Evolutionary conservation across 2,329 filamentous ascomycete genomes (phyloP).

Genomic region (Dryadomyces quercus-mongolicae): DNA sequence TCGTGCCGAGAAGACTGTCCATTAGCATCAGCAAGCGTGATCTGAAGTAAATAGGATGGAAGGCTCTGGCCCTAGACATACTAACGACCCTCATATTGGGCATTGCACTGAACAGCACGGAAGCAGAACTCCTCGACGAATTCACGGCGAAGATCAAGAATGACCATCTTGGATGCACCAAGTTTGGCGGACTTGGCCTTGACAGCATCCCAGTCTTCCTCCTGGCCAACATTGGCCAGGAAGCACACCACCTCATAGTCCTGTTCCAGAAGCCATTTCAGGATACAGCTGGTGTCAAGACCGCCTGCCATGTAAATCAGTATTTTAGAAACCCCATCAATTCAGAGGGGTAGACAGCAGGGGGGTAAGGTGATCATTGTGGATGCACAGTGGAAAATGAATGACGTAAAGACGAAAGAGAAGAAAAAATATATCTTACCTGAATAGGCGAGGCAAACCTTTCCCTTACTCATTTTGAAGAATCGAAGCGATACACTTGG

Average conservation of each 20-base stretch:
- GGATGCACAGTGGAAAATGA: not conserved
- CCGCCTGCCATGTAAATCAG: constrained; percentile 13
- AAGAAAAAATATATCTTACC: constrained; percentile 8
- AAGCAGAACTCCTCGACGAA: constrained; percentile 75
- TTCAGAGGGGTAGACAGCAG: not conserved
- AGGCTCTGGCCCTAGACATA: constrained; percentile 1
- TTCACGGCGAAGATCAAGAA: constrained; percentile 56
- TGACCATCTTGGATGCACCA: constrained; percentile 52
- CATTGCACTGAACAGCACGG: constrained; percentile 64
- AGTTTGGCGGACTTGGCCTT: constrained; percentile 50
- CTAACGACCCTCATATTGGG: constrained; percentile 50
- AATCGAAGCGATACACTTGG: not conserved
- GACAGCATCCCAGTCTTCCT: constrained; percentile 63
- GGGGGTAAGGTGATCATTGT: not conserved
- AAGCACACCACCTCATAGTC: constrained; percentile 49
- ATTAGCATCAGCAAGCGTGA: constrained; percentile 31
- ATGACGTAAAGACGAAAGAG: not conserved
- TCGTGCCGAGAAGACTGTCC: constrained; percentile 35
- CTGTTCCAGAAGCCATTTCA: constrained; percentile 26
- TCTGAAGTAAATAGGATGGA: too few relatives aligned
- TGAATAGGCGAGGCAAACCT: constrained; percentile 19
- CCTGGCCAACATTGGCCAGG: constrained; percentile 63
- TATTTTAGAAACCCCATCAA: constrained; percentile 2
- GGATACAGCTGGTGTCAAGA: constrained; percentile 14
- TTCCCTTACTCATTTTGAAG: constrained; percentile 19